Percentiles rank a stretch among this genome's conserved stretches.
Conservation (phyloP, 345 rosid species). For the Populus tremula region DNA sequence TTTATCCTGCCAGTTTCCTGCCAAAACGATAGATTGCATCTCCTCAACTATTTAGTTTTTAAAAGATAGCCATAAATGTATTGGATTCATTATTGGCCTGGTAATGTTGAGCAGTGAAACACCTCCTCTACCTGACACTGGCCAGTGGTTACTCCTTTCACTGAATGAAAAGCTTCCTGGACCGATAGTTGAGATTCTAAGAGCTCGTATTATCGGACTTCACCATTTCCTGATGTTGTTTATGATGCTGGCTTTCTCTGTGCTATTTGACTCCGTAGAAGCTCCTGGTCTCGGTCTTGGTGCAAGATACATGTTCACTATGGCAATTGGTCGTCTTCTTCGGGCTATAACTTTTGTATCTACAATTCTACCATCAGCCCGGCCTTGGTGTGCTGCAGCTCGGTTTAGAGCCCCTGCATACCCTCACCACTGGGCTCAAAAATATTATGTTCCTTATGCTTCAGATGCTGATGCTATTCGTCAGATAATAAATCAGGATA, state of each 20-base stretch:
- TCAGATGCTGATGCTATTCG: constrained; percentile 64
- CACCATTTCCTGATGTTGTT: constrained; percentile 88
- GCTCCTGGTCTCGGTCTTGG: constrained; percentile 96
- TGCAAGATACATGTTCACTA: constrained; percentile 86
- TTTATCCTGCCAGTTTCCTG: neutral
- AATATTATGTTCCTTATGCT: constrained; percentile 82
- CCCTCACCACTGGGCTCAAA: constrained; percentile 90
- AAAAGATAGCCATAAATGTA: neutral
- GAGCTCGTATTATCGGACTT: constrained; percentile 80
- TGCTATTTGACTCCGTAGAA: constrained; percentile 65
- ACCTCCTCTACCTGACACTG: constrained; percentile 84
- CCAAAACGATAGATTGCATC: neutral
- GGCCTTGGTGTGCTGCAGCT: constrained; percentile 87
- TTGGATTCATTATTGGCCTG: constrained; percentile 22
- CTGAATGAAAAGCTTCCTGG: constrained; percentile 79
- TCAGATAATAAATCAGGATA: constrained; percentile 50
- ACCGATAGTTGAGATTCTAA: constrained; percentile 59
- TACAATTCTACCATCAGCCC: constrained; percentile 85
- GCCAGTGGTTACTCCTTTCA: constrained; percentile 89
- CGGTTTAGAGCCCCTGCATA: constrained; percentile 67
- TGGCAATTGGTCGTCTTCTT: constrained; percentile 89
- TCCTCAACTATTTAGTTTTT: constrained; percentile 11
- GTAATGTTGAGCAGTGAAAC: constrained; percentile 49
- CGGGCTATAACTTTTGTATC: constrained; percentile 81
- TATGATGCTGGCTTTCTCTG: constrained; percentile 89